Evolutionary conservation across 768 basidiomycete species (phyloP).

Genomic region (Collybiopsis confluens): DNA sequence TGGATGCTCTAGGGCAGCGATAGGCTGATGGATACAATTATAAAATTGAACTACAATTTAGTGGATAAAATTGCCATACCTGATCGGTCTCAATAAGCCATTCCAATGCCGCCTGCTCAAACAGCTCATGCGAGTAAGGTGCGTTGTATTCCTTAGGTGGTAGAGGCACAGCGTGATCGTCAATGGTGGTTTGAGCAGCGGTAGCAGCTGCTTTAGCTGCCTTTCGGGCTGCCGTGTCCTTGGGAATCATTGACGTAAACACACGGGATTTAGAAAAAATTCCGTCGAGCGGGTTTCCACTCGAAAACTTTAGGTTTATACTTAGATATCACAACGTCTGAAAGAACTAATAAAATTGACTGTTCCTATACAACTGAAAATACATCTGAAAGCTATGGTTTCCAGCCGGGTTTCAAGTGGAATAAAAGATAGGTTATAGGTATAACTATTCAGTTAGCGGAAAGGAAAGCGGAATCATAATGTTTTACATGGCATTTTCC

Average conservation of each 20-base stretch:
- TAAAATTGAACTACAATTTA: not conserved
- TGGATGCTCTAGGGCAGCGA: slow-evolving; percentile 21
- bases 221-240: slow-evolving; percentile 17
- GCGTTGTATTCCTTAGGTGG: slow-evolving; percentile 15
- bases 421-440: too few species aligned
- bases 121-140: slow-evolving; percentile 24
- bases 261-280: too few species aligned
- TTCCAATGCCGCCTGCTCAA: slow-evolving; percentile 25
- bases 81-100: slow-evolving; percentile 38
- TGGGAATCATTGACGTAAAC: slow-evolving; percentile 27
- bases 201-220: not conserved
- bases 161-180: slow-evolving; percentile 20
- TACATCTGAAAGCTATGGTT: too few species aligned
- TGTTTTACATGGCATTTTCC: too few species aligned
- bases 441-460: too few species aligned
- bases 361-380: too few species aligned
- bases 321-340: too few species aligned
- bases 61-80: slow-evolving; percentile 17
- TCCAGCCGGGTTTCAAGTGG: too few species aligned
- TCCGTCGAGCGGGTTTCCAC: too few species aligned
- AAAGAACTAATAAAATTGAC: too few species aligned
- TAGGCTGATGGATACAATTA: slow-evolving; percentile 19
- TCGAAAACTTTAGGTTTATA: too few species aligned
- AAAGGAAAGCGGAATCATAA: too few species aligned
- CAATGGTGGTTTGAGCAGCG: slow-evolving; percentile 10